Conservation (phyloP, 2,329 filamentous ascomycete genomes). For the Coniella vitis region DNA sequence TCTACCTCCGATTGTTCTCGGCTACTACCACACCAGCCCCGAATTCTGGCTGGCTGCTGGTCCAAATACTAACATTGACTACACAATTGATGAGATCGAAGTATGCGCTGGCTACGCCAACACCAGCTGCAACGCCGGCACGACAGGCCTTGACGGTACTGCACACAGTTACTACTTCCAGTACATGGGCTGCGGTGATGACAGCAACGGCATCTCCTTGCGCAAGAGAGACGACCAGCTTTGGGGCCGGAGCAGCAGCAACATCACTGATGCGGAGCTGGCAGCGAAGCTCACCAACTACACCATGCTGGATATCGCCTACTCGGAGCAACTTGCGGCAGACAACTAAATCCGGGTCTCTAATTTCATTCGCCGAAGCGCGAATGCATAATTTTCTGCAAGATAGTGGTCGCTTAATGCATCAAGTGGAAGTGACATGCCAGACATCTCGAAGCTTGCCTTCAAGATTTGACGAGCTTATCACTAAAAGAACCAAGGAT, state of each 20-base stretch:
- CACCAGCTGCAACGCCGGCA: constrained; percentile 44
- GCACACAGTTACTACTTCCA: constrained; percentile 46
- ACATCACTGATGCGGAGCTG: constrained; percentile 31
- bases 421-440: too few relatives aligned
- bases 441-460: too few relatives aligned
- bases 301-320: constrained; percentile 12
- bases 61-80: constrained; percentile 26
- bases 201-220: constrained; percentile 28
- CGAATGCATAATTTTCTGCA: too few relatives aligned
- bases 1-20: constrained; percentile 53
- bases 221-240: constrained; percentile 15
- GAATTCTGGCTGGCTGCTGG: constrained; percentile 57
- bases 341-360: not conserved
- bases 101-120: constrained; percentile 44
- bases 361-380: not conserved
- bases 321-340: constrained; percentile 3
- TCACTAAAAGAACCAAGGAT: too few relatives aligned
- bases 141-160: constrained; percentile 34
- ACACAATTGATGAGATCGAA: constrained; percentile 33
- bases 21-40: constrained; percentile 60
- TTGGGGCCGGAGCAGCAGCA: constrained; percentile 2
- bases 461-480: too few relatives aligned
- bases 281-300: constrained; percentile 30
- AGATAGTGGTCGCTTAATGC: too few relatives aligned
- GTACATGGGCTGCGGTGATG: constrained; percentile 26